A percentile compares a stretch with the other conserved stretches of the same genome.
Conservation (phyloP, 352 stramenopile genomes). For the Globisporangium yorkense region DNA sequence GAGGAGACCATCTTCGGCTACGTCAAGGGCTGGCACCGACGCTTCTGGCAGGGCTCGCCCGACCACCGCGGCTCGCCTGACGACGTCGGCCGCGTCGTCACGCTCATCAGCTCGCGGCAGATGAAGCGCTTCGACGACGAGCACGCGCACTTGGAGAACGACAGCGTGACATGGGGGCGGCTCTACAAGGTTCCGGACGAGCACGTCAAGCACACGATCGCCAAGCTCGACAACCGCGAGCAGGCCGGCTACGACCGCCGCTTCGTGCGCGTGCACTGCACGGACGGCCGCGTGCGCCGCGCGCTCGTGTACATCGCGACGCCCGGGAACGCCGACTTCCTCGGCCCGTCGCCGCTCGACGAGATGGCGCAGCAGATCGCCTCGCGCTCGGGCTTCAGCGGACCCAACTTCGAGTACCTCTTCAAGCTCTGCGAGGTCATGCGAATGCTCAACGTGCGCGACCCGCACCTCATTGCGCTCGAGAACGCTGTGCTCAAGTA, state of each 20-base stretch:
- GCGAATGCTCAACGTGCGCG: conserved; percentile 60
- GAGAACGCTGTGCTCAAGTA: conserved; percentile 66
- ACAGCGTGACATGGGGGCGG: conserved; percentile 79
- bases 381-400: conserved; percentile 59
- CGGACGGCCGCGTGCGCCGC: conserved; percentile 52
- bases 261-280: conserved; percentile 74
- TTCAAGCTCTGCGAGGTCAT: conserved; percentile 81
- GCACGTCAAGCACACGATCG: conserved; percentile 64
- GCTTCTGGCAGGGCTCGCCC: conserved; percentile 87
- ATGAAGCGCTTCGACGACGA: conserved; percentile 74
- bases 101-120: conserved; percentile 72
- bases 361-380: conserved; percentile 80
- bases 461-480: conserved; percentile 68
- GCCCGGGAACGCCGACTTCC: conserved; percentile 75
- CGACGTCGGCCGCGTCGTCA: conserved; percentile 77
- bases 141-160: conserved; percentile 48
- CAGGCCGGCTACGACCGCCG: conserved; percentile 78
- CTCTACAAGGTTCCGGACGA: conserved; percentile 83
- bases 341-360: conserved; percentile 60
- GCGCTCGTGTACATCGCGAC: conserved; percentile 85
- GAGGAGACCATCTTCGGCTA: conserved; percentile 32
- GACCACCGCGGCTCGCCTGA: conserved; percentile 86
- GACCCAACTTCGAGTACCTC: conserved; percentile 86
- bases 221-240: conserved; percentile 82
- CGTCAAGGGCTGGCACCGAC: conserved; percentile 80